phyloP scores from a whole-genome alignment of 805 yeast genomes.

The Zygotorulaspora danielsina region DNA sequence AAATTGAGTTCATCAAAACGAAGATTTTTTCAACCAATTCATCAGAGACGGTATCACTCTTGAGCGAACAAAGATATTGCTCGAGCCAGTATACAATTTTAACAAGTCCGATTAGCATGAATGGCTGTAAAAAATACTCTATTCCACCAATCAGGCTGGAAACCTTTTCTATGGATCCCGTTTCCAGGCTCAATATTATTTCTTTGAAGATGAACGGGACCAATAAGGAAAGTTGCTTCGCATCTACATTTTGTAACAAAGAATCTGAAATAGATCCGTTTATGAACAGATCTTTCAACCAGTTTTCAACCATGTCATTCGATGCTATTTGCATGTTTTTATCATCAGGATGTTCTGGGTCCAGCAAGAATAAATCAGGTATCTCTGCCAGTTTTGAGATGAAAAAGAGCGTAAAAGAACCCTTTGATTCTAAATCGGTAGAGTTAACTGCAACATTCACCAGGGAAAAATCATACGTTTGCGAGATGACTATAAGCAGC shows the following conservation, averaged over 20 bases:
- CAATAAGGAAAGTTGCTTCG: conserved; percentile 62
- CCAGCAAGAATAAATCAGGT: conserved; percentile 25
- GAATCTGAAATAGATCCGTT: conserved; percentile 85
- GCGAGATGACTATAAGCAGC: conserved; percentile 40
- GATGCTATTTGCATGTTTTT: conserved; percentile 27
- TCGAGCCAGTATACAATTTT: conserved; percentile 52
- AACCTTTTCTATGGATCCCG: conserved; percentile 48
- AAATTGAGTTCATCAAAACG: conserved; percentile 39
- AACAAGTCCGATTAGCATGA: conserved; percentile 54
- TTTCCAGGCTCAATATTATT: conserved; percentile 55
- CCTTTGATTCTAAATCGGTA: conserved; percentile 14
- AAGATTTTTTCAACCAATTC: conserved; percentile 36
- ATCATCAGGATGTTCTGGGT: conserved; percentile 25
- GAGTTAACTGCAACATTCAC: conserved; percentile 26
- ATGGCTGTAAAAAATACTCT: conserved; percentile 81
- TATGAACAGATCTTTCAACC: conserved; percentile 80
- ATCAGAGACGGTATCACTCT: conserved; percentile 23
- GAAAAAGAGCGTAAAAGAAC: conserved; percentile 35
- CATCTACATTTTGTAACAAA: conserved; percentile 58
- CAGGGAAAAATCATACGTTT: conserved; percentile 38
- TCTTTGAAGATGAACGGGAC: conserved; percentile 74
- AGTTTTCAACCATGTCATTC: conserved; percentile 47
- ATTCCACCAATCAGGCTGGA: conserved; percentile 69
- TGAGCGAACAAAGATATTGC: conserved; percentile 38
- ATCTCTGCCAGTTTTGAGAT: conserved; percentile 25